phyloP scores from a whole-genome alignment of 2,329 filamentous ascomycete species.

The Dissoconium aciculare region DNA sequence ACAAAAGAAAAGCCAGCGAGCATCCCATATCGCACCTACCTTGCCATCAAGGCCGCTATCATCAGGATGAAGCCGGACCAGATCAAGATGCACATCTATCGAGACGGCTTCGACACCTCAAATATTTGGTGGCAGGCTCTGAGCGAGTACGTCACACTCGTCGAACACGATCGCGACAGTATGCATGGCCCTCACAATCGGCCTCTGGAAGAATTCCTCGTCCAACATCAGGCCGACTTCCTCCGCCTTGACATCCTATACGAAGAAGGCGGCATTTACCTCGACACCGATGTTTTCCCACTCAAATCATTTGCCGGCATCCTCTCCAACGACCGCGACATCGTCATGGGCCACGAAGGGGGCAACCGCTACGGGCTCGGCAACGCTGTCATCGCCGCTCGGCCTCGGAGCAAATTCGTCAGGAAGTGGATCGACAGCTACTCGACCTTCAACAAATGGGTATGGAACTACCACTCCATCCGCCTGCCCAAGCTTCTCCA shows the following conservation, averaged over 20 bases:
- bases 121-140: constrained; percentile 5
- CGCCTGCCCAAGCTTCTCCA: constrained; percentile 5
- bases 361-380: constrained; percentile 9
- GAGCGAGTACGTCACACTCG: constrained; percentile 2
- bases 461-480: constrained; percentile 9
- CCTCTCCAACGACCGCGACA: constrained; percentile 4
- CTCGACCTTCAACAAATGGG: constrained; percentile 4
- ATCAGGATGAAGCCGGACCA: constrained; percentile 4
- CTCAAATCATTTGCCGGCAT: constrained; percentile 7
- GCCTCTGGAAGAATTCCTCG: constrained; percentile 1
- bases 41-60: constrained; percentile 10
- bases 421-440: constrained; percentile 7
- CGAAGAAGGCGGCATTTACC: constrained; percentile 8
- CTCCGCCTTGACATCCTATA: constrained; percentile 7
- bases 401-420: constrained; percentile 6
- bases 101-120: too few relatives aligned
- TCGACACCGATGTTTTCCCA: constrained; percentile 9
- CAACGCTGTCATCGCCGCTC: constrained; percentile 9
- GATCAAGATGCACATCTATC: constrained; percentile 8
- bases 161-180: constrained; percentile 1
- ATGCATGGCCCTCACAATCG: constrained; percentile 1
- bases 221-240: constrained; percentile 9
- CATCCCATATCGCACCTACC: constrained; percentile 5
- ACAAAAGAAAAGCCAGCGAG: constrained; percentile 4
- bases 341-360: constrained; percentile 10